phyloP scores from a whole-genome alignment of 208 protist genomes.

The Naegleria fowleri region DNA sequence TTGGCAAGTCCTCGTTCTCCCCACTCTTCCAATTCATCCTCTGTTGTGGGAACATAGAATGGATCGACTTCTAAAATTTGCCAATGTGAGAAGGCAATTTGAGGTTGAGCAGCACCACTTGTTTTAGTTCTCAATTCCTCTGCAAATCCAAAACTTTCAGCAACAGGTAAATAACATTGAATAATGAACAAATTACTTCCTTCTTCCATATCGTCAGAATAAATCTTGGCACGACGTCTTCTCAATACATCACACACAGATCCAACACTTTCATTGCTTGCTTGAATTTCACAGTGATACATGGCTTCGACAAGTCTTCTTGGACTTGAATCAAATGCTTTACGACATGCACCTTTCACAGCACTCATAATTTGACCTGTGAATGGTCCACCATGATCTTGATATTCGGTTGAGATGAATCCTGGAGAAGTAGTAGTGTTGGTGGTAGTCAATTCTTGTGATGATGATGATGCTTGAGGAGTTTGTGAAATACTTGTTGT shows the following conservation, averaged over 20 bases:
- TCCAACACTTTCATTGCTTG: slow-evolving; percentile 64
- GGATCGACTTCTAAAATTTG: slow-evolving; percentile 84
- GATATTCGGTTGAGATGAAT: neutral
- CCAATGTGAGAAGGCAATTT: slow-evolving; percentile 91
- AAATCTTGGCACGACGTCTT: slow-evolving; percentile 65
- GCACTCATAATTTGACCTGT: slow-evolving; percentile 83
- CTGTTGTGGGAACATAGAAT: slow-evolving; percentile 88
- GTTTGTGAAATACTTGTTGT: too few relatives aligned
- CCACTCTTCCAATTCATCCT: slow-evolving; percentile 91
- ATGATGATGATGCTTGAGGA: too few relatives aligned
- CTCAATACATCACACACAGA: slow-evolving; percentile 75
- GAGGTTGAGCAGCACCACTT: slow-evolving; percentile 86
- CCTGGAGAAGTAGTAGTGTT: too few relatives aligned
- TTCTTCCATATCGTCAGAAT: slow-evolving; percentile 91
- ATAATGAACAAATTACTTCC: slow-evolving; percentile 91
- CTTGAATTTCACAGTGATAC: slow-evolving; percentile 94
- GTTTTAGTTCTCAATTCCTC: slow-evolving; percentile 84
- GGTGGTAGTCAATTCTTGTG: too few relatives aligned
- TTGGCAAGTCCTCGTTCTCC: slow-evolving; percentile 58
- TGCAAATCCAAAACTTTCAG: slow-evolving; percentile 93
- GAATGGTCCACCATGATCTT: slow-evolving; percentile 45
- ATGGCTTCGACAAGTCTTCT: slow-evolving; percentile 90
- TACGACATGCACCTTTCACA: slow-evolving; percentile 80
- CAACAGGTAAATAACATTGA: slow-evolving; percentile 84
- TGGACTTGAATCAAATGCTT: slow-evolving; percentile 75